Base-by-base conservation (phyloP, 805 yeast genomes). In the Kodamaea laetipori region DNA sequence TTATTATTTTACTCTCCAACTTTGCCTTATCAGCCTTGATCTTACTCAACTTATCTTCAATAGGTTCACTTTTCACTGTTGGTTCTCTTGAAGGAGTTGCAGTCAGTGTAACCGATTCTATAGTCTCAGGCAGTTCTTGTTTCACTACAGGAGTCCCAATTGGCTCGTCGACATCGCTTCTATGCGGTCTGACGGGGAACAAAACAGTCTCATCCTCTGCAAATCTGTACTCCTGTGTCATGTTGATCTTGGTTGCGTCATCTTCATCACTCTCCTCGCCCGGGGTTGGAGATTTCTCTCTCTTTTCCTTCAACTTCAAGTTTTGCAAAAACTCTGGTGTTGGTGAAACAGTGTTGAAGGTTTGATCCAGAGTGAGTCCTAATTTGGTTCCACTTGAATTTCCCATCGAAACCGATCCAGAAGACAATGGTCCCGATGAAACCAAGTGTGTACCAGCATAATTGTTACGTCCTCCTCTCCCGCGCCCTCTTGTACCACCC, bases 171-270 rank as follows among this genome's bases (percentile, higher is more conserved):
- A 69, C 74, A 24, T 70, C 74, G 8, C 69, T 65, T 61, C 89
- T 73, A 7, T 71, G 71, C 1, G 92, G 87, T 52, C 90, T 75
- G 4, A 85, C 82, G 0, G 92, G 92, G 67, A 85, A 83, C 24
- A 83, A 60, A 13, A 69, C 74, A 0, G 81, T 71, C 43, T 78
- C 83, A n/a, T 65, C 69, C 18, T 68, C 79, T 16, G 70, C 76
- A 51, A 77, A 72, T 21, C 64, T 66, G 49, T 80, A 80, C 38
- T 76, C 83, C 54, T 76, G 74, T 43, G 80, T 81, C 86, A 84
- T 81, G 60, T 84, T 77, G 49, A 83, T 81, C 53, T 66, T 76
- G 3, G 79, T 65, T 12, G 60, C 55, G 30, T 64, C 70, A 3
- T 66, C 76, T 49, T 68, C 74, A 37, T 65, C 76, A 6, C 60